Conservation (phyloP, 257 asterid genomes). For the Nicotiana tomentosiformis region DNA sequence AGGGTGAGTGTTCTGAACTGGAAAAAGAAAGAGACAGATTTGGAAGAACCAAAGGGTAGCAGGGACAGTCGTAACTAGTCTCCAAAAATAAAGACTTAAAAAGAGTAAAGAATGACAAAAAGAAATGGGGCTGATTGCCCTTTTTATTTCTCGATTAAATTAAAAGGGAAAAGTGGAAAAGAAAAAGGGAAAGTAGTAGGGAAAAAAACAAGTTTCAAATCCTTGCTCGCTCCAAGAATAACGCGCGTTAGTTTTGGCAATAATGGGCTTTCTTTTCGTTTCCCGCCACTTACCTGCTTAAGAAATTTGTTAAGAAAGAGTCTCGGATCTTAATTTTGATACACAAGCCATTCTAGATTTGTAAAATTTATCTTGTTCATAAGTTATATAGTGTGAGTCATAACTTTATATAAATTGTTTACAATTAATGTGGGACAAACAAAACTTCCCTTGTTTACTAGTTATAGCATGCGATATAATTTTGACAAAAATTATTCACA, state of each 20-base stretch:
- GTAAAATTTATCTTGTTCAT: no score
- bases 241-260: not conserved
- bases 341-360: no score
- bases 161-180: not conserved
- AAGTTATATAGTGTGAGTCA: no score
- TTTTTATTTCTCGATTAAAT: conserved; percentile 8
- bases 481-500: no score
- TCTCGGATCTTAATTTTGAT: no score
- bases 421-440: no score
- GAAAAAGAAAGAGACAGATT: not conserved
- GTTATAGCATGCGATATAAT: no score
- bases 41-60: not conserved
- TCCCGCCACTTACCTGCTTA: not conserved
- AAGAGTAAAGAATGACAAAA: conserved; percentile 1
- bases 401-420: no score
- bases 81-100: not conserved
- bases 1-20: not conserved
- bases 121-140: not conserved
- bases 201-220: not conserved
- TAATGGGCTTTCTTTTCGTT: not conserved
- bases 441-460: no score
- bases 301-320: no score
- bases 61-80: not conserved
- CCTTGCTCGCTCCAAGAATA: not conserved
- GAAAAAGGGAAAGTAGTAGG: not conserved